These are phyloP conservation scores for Lactarius indigo DNA, from an alignment of 768 basidiomycete genomes.

Conservation along the genomic window DNA sequence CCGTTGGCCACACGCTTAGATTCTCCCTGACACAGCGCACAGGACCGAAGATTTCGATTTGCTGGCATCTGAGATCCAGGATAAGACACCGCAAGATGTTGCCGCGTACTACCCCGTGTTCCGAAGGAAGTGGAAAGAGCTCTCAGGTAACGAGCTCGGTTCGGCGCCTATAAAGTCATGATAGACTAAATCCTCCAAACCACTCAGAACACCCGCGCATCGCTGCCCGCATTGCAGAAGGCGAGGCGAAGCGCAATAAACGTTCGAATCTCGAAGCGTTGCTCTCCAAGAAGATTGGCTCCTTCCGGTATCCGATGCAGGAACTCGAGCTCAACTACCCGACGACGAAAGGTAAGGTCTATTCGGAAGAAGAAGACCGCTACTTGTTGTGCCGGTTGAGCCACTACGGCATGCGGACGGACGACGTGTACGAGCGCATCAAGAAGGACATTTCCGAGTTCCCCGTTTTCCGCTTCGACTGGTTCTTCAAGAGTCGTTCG, in stretches of 20 bases:
- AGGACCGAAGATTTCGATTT: conserved; percentile 64
- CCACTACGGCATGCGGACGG: conserved; percentile 85
- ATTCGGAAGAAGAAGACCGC: conserved; percentile 94
- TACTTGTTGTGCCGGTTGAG: conserved; percentile 88
- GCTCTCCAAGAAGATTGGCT: conserved; percentile 76
- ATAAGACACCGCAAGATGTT: conserved; percentile 78
- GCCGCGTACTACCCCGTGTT: conserved; percentile 78
- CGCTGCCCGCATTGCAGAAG: conserved; percentile 79
- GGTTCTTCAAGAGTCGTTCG: conserved; percentile 95
- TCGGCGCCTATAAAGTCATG: not conserved
- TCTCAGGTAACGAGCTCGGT: conserved; percentile 50
- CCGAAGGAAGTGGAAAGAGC: conserved; percentile 83
- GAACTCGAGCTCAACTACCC: conserved; percentile 95
- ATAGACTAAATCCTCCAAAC: not conserved
- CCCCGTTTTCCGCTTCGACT: conserved; percentile 95
- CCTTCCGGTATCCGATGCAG: conserved; percentile 90
- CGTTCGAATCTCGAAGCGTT: conserved; percentile 76
- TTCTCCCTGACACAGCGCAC: not conserved
- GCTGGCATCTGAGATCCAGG: conserved; percentile 79
- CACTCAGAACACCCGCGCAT: conserved; percentile 73
- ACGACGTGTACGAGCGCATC: conserved; percentile 91
- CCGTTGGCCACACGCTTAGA: not conserved
- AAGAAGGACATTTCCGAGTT: conserved; percentile 97
- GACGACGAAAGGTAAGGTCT: conserved; percentile 94
- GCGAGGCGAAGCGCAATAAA: conserved; percentile 86